Percentiles rank a stretch among this genome's conserved stretches.
These are phyloP conservation scores for Akanthomyces lecanii DNA, from an alignment of 2,329 filamentous ascomycete genomes.

Conservation along the genomic window DNA sequence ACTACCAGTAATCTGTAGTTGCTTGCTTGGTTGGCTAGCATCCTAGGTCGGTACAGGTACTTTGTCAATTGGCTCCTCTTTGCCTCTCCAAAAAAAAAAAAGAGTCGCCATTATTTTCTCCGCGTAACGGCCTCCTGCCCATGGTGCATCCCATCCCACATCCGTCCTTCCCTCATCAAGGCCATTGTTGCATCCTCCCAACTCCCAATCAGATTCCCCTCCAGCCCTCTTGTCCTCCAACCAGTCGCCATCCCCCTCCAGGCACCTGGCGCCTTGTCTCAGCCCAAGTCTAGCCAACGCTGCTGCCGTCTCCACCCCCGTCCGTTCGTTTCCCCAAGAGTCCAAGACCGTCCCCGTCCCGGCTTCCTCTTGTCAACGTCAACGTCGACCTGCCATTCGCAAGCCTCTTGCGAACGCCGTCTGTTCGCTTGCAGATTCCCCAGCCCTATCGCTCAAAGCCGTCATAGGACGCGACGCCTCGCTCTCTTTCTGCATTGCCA, in stretches of 20 bases:
- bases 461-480: not conserved
- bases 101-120: not conserved
- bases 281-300: not conserved
- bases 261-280: not conserved
- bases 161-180: not conserved
- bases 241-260: not conserved
- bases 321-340: conserved; percentile 2
- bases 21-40: too few species aligned
- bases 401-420: conserved; percentile 12
- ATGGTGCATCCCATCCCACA: not conserved
- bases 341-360: conserved; percentile 1
- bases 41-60: too few species aligned
- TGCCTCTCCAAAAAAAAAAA: not conserved
- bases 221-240: not conserved
- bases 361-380: conserved; percentile 9
- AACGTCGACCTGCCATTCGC: conserved; percentile 12
- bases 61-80: not conserved
- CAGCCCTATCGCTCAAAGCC: not conserved
- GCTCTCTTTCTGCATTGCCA: not conserved
- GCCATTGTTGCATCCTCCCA: not conserved
- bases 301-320: conserved; percentile 3
- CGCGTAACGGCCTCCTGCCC: not conserved
- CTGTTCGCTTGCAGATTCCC: not conserved
- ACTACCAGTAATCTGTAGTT: too few species aligned
- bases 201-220: not conserved